Percentiles rank a stretch among this genome's conserved stretches.
Evolutionary conservation across 1,139 yeast species (phyloP).

Genomic region (Blastobotrys buckinghamii): DNA sequence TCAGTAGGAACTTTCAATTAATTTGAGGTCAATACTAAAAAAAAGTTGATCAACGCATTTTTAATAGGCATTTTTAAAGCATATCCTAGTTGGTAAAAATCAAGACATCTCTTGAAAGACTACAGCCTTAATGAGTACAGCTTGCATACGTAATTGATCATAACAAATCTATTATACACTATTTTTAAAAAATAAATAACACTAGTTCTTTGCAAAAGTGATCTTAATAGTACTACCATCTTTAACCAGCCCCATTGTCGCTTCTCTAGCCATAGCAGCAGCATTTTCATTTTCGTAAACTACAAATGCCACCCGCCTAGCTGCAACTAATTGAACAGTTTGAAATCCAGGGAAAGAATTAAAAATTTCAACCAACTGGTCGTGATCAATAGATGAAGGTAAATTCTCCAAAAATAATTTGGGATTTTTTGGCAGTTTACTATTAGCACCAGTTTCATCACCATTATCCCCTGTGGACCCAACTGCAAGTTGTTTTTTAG

Average conservation of each 20-base stretch:
- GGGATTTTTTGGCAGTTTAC: conserved; percentile 56
- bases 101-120: too few relatives aligned
- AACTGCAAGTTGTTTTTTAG: background rate
- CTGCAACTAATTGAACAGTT: conserved; percentile 60
- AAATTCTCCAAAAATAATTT: conserved; percentile 63
- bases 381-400: conserved; percentile 43
- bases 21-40: too few relatives aligned
- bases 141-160: too few relatives aligned
- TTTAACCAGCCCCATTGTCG: conserved; percentile 35
- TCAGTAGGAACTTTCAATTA: too few relatives aligned
- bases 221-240: conserved; percentile 36
- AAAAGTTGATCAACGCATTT: too few relatives aligned
- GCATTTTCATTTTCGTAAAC: conserved; percentile 58
- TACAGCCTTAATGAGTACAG: too few relatives aligned
- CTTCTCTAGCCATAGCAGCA: conserved; percentile 43
- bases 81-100: too few relatives aligned
- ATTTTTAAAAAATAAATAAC: background rate
- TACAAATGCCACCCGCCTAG: conserved; percentile 69
- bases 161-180: too few relatives aligned
- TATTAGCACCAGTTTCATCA: conserved; percentile 13
- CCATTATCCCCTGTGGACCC: background rate
- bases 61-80: too few relatives aligned
- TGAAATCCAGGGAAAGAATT: conserved; percentile 51
- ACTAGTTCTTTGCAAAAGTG: conserved; percentile 48
- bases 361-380: conserved; percentile 43